Evolutionary conservation across 257 asterid species (phyloP).

Genomic region (Fraxinus pennsylvanica): DNA sequence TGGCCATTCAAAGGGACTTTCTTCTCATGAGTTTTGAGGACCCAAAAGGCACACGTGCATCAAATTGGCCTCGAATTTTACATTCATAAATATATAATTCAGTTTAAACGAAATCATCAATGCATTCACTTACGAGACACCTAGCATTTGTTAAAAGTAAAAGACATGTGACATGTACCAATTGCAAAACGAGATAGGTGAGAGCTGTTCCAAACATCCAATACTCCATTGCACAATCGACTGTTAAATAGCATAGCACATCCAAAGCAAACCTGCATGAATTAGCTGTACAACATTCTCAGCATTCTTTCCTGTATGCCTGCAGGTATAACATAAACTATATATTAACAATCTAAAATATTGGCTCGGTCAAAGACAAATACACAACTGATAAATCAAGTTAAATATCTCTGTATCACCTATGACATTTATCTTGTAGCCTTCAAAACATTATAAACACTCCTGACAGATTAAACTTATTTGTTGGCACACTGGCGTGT

Average conservation of each 20-base stretch:
- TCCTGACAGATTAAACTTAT: not conserved
- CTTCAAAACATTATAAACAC: not conserved
- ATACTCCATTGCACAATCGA: not conserved
- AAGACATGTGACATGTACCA: not conserved
- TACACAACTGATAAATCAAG: not conserved
- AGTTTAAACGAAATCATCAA: not conserved
- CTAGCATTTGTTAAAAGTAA: not conserved
- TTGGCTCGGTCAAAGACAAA: not conserved
- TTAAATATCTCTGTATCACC: not conserved
- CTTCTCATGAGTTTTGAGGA: not conserved
- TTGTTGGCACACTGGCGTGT: not conserved
- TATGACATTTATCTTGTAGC: not conserved
- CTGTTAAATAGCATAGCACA: not conserved
- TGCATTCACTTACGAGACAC: not conserved
- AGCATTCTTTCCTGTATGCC: not conserved
- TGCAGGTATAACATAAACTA: not conserved
- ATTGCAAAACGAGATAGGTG: not conserved
- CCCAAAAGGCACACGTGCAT: not conserved
- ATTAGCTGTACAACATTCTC: not conserved
- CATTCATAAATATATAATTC: not conserved
- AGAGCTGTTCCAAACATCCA: not conserved
- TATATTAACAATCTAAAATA: not conserved
- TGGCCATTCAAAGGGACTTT: not conserved
- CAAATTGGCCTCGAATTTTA: not conserved
- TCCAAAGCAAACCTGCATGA: constrained; percentile 1